Evolutionary conservation across 2,329 filamentous ascomycete genomes (phyloP), one percentile per base, ranked within the genome.

Genomic region (Stagonosporopsis vannaccii): DNA sequence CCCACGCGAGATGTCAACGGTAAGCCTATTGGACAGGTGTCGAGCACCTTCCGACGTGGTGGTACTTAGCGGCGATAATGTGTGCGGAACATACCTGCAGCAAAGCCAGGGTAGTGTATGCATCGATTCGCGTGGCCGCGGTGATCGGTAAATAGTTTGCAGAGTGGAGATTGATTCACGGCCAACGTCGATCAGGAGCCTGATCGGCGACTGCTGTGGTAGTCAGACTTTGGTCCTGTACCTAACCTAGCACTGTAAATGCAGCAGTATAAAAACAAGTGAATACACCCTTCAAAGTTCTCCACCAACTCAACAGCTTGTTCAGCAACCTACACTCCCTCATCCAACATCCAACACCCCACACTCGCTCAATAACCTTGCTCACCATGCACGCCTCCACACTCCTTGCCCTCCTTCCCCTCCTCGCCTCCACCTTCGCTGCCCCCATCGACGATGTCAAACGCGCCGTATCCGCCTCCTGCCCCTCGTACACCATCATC

Each of bases 401-500:
- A 12, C 23, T 62, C 26, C 33, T 60, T 15, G 20, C 58, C 13
- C 17, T 51, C 22, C 32, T 61, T 19, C 49, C 60, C 4, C 49
- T 65, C 32, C 32, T 59, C 9, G 42, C 60, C 54, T 58, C 40
- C 15, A 37, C 60, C 17, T 51, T 49, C n/a, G 57, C 54, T 7
- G 61, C 58, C 2, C 56, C 68, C 1, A 36, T 62, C 0, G 49
- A 61, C 4, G 33, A 58, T 1, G 4, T 55, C 40, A 53, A 56
- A 15, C 62, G 60, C 35, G 61, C 64, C 11, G 53, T 13, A 15
- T 59, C 51, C 13, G 11, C 47, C 6, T 28, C 48, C 23, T 67
- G 62, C 51, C 51, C 61, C 0, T 66, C 65, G 4, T 66, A 66
- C 57, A 66, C 65, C 36, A 65, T 68, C 46, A 66, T 66, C 54